These are phyloP conservation scores for Chlamydomonas schloesseri DNA, from an alignment of 139 green algal species.

Conservation along the genomic window DNA sequence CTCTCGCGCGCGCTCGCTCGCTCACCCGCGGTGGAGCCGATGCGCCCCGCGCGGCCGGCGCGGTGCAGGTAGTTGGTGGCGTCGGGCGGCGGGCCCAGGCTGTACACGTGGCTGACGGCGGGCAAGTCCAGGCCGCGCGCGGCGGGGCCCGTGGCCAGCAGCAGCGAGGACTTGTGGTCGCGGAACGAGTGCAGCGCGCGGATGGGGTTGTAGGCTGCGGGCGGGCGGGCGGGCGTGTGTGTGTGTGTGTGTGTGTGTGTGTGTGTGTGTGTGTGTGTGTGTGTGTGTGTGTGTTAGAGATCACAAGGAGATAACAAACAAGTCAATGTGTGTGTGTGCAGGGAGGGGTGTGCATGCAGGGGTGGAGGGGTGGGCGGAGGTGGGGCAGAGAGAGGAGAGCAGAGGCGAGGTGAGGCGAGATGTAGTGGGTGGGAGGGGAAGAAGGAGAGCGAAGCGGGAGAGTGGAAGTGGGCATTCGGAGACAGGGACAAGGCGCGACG, in stretches of 20 bases:
- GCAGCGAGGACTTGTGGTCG: slow-evolving; percentile 69
- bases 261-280: too few species aligned
- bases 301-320: too few species aligned
- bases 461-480: background rate
- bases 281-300: too few species aligned
- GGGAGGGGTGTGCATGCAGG: too few species aligned
- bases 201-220: slow-evolving; percentile 75
- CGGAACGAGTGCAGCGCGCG: slow-evolving; percentile 82
- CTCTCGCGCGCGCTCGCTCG: too few species aligned
- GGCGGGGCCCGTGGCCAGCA: slow-evolving; percentile 39
- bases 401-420: background rate
- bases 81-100: slow-evolving; percentile 68
- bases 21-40: slow-evolving; percentile 66
- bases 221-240: background rate
- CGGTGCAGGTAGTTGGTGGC: slow-evolving; percentile 85
- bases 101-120: slow-evolving; percentile 89
- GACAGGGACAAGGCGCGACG: too few species aligned
- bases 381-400: background rate
- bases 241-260: too few species aligned
- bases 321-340: too few species aligned
- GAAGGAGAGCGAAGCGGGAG: background rate
- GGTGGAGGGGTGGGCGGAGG: too few species aligned
- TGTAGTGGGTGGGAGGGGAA: too few species aligned
- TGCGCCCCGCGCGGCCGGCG: slow-evolving; percentile 81
- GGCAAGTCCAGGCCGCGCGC: slow-evolving; percentile 88